phyloP scores from a whole-genome alignment of 306 rosid species.

The Castanopsis chinensis region DNA sequence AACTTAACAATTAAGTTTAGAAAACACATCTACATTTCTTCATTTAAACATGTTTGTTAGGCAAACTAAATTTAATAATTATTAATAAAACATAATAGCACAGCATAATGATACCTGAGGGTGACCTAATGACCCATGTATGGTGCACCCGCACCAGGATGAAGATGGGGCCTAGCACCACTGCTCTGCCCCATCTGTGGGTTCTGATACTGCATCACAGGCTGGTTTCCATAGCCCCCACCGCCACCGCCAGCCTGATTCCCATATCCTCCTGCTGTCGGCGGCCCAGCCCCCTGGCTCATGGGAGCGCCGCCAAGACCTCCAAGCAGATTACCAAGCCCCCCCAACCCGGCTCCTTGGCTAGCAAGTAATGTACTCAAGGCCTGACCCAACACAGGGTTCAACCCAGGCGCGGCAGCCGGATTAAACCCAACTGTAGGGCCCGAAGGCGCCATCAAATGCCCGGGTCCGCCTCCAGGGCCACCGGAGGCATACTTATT shows the following conservation, averaged over 20 bases:
- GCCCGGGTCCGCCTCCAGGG: constrained; percentile 23
- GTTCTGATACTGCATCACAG: constrained; percentile 66
- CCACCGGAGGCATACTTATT: constrained; percentile 45
- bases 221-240: constrained; percentile 56
- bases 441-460: constrained; percentile 59
- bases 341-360: constrained; percentile 72
- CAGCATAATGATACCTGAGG: neutral
- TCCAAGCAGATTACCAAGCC: constrained; percentile 65
- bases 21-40: neutral
- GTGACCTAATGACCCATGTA: constrained; percentile 78
- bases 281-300: constrained; percentile 48
- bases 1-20: neutral
- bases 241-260: constrained; percentile 42
- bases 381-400: constrained; percentile 64
- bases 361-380: constrained; percentile 55
- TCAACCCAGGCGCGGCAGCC: constrained; percentile 48
- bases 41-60: neutral
- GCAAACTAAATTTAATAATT: neutral
- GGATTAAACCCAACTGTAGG: constrained; percentile 56
- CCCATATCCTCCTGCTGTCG: constrained; percentile 40
- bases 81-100: neutral
- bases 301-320: constrained; percentile 51
- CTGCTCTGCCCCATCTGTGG: constrained; percentile 68
- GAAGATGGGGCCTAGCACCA: constrained; percentile 64
- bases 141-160: constrained; percentile 66